Evolutionary conservation across 352 stramenopile genomes (phyloP), one percentile per base, ranked within the genome.

Genomic region (Globisporangium echinulatum): DNA sequence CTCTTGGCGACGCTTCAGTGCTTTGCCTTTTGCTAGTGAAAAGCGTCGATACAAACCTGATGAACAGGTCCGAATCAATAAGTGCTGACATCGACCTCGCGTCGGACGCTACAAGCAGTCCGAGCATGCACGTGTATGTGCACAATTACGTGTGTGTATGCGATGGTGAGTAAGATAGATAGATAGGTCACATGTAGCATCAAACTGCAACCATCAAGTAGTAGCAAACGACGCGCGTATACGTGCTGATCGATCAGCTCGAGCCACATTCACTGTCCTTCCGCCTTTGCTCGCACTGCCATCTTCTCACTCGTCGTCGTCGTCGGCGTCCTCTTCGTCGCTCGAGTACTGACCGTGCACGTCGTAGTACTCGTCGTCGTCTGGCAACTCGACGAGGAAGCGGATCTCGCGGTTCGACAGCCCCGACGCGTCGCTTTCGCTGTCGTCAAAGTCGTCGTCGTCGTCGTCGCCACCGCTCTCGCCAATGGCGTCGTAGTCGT

Each of bases 271-370:
- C 25, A 44, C 40, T 44, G 11, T 13, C 14, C 13, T 33, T 48
- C n/a, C 48, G 17, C 11, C 47, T 52, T 36, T 51, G 37, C 38
- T 48, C 9, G 10, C 15, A 13, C 14, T 15, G 15, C 10, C 25
- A 33, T 33, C 37, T 58, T n/a, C 19, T 9, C 25, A 68, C 43
- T 74, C 67, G 17, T 87, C 74, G 4, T 88, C 72, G 11, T 81
- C 82, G 7, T 78, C 77, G 13, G 78, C 79, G 7, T 91, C 79
- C 49, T 90, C 79, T 63, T 92, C 83, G 6, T 88, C 79, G 25
- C 73, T 88, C 15, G 83, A 91, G 54, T 90, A 92, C 54, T 89
- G 74, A 7, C 79, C 80, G 36, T 77, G 80, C 37, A 90, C 60
- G n/a, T 87, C 75, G 52, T 91, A 92, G 54, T 85, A 89, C 4